A percentile compares a stretch with the other conserved stretches of the same genome.
Conservation (phyloP, 495 filamentous ascomycete genomes). For the Peziza echinospora region DNA sequence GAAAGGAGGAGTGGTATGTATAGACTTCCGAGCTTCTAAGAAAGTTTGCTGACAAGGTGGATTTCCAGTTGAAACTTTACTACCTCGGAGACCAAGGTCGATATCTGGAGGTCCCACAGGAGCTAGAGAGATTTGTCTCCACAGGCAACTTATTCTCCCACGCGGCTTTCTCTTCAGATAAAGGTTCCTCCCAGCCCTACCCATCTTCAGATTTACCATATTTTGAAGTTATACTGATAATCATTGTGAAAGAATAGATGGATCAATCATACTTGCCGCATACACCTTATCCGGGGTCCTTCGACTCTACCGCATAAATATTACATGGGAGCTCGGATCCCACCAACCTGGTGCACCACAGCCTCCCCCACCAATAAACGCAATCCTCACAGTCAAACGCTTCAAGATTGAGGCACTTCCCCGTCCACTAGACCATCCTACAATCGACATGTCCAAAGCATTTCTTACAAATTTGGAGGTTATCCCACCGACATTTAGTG, state of each 20-base stretch:
- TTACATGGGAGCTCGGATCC: constrained; percentile 13
- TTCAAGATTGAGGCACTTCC: constrained; percentile 15
- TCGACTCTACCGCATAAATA: constrained; percentile 16
- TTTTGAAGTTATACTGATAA: too few relatives aligned
- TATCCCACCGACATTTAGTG: constrained; percentile 12
- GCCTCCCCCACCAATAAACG: constrained; percentile 8
- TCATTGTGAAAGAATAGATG: constrained; percentile 4
- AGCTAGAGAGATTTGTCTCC: constrained; percentile 13
- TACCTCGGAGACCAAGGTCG: constrained; percentile 14
- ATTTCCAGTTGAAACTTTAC: constrained; percentile 17
- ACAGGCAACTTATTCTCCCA: constrained; percentile 18
- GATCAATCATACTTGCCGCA: constrained; percentile 12
- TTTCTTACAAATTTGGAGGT: constrained; percentile 17
- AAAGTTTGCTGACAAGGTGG: too few relatives aligned
- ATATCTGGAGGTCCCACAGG: constrained; percentile 14
- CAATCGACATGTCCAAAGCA: constrained; percentile 10
- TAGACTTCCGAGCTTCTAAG: too few relatives aligned
- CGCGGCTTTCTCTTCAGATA: constrained; percentile 17
- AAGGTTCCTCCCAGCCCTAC: constrained; percentile 8
- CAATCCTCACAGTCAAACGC: constrained; percentile 10
- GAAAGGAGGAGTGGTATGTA: constrained; percentile 13
- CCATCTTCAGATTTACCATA: background rate
- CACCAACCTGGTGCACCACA: constrained; percentile 6
- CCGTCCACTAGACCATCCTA: constrained; percentile 8
- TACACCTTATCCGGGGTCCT: constrained; percentile 18